Base-by-base conservation (phyloP, 208 protist genomes). In the Acanthamoeba sp. region DNA sequence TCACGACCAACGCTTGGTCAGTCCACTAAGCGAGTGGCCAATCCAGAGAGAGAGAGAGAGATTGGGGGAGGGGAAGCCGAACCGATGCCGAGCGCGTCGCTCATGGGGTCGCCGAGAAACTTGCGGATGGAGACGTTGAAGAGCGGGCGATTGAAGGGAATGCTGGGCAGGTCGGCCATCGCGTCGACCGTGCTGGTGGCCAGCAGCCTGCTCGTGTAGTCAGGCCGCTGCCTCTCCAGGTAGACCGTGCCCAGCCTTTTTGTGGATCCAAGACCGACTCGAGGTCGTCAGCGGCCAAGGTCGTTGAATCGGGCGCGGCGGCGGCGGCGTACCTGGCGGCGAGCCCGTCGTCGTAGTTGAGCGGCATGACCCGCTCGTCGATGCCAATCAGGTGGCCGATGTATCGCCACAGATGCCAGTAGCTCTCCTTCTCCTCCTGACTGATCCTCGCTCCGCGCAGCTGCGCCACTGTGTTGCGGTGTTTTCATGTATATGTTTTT, bases 71-170 rank as follows among this genome's bases (percentile, higher is more conserved):
- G 10, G 45, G 45, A 48, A 32, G 20, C 20, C 59, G 1, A 29
- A 73, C 64, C 64, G 12, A 73, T 32, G 64, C 64, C 64, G 27
- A 73, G 64, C 22, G 32, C 34, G 22, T 73, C n/a, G 64, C 64
- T 38, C 22, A 73, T 24, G 22, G 32, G 14, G 10, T 73, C n/a
- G 64, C 64, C 64, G n/a, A 73, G 64, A 38, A 73, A 73, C n/a
- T n/a, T 16, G 34, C 64, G 64, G 34, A 73, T 73, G 64, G 64
- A 73, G 7, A 73, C 64, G 34, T 32, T 73, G 64, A 73, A 73
- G 22, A 73, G 64, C 32, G 64, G 64, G 20, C 64, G 64, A n/a
- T 73, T 73, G 64, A 73, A 73, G 64, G 64, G 64, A 38, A 73
- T 73, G n/a, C n/a, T 22, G 27, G 64, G 64, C 27, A 73, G 64